Evolutionary conservation across 345 rosid genomes (phyloP).

Genomic region (Euphorbia peplus): DNA sequence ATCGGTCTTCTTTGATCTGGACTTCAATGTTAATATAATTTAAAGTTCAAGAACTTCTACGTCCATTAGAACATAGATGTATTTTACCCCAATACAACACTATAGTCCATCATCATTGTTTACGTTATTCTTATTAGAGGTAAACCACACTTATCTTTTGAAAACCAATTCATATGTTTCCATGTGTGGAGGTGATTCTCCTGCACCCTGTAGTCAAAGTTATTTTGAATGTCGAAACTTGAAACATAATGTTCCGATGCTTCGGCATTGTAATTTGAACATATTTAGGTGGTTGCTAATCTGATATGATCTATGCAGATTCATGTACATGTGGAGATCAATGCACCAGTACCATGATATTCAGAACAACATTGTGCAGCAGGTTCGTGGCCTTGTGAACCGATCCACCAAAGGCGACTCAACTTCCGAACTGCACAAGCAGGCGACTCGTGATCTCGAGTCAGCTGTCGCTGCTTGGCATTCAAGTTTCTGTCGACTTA

Average conservation of each 20-base stretch:
- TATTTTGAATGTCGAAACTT: not conserved
- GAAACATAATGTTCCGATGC: not conserved
- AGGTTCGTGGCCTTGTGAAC: constrained; percentile 88
- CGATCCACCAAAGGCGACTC: constrained; percentile 68
- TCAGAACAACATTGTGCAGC: constrained; percentile 84
- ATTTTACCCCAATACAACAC: no score
- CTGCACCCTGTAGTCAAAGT: not conserved
- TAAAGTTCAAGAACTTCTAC: no score
- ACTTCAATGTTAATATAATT: no score
- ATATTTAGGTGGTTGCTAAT: not conserved
- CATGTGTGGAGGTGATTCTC: not conserved
- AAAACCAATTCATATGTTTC: not conserved
- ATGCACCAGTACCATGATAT: constrained; percentile 87
- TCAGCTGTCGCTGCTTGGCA: constrained; percentile 87
- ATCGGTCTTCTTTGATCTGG: no score
- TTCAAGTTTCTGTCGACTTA: constrained; percentile 70
- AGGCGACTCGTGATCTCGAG: constrained; percentile 93
- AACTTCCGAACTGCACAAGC: constrained; percentile 86
- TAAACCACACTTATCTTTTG: not conserved
- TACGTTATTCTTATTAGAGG: not conserved
- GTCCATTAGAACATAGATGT: no score
- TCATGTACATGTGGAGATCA: constrained; percentile 96
- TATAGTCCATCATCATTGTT: not conserved
- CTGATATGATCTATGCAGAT: constrained; percentile 42
- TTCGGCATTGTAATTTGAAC: not conserved